Evolutionary conservation across 2,329 filamentous ascomycete genomes (phyloP).

Genomic region (Claviceps sp.): DNA sequence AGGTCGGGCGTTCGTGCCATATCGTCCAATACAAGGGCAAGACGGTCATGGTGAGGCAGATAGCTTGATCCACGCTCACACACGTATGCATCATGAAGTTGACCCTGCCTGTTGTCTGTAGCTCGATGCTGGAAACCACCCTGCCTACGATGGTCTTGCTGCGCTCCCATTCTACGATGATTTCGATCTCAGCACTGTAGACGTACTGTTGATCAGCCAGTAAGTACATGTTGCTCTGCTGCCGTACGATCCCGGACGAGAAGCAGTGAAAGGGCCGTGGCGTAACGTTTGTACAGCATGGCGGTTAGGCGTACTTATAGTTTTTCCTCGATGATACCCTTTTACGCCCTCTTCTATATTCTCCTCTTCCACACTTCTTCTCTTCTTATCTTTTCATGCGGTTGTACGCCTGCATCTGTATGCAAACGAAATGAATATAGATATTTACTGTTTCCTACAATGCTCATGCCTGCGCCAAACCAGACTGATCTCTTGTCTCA

Average conservation of each 20-base stretch:
- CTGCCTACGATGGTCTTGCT: constrained; percentile 86
- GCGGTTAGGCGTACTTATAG: constrained; percentile 1
- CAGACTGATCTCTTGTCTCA: constrained; percentile 4
- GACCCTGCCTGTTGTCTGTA: constrained; percentile 20
- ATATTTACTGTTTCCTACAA: constrained; percentile 14
- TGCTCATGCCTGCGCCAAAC: constrained; percentile 5
- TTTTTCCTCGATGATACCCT: not conserved
- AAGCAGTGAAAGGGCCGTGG: not conserved
- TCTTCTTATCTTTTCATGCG: constrained; percentile 1
- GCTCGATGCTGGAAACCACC: constrained; percentile 96
- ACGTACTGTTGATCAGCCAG: constrained; percentile 97
- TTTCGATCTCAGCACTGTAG: constrained; percentile 93
- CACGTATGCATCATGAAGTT: not conserved
- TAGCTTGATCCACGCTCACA: not conserved
- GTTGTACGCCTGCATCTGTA: constrained; percentile 16
- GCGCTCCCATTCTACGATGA: constrained; percentile 96
- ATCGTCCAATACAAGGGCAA: constrained; percentile 99
- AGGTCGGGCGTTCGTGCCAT: constrained; percentile 93
- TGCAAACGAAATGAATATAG: constrained; percentile 23
- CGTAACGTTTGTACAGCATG: not conserved
- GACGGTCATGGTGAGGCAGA: constrained; percentile 72
- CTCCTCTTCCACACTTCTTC: not conserved
- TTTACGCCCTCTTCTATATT: not conserved
- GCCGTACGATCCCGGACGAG: not conserved
- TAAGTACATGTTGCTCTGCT: constrained; percentile 42